These are phyloP conservation scores for Saccharomycopsis capsularis DNA, from an alignment of 805 yeast genomes.

Conservation along the genomic window DNA sequence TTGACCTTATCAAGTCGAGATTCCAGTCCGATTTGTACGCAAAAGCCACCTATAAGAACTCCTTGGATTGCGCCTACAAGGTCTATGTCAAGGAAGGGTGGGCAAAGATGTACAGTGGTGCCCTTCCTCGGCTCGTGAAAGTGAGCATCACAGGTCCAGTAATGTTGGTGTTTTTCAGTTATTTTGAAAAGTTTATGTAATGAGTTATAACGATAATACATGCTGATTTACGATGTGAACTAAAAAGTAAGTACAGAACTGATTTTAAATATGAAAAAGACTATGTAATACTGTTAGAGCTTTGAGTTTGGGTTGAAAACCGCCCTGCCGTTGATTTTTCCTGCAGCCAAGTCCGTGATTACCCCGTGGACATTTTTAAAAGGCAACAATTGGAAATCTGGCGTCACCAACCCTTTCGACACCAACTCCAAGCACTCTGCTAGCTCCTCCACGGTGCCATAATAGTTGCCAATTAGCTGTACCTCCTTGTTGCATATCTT, in stretches of 20 bases:
- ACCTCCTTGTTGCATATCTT: slow-evolving; percentile 37
- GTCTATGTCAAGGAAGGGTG: slow-evolving; percentile 42
- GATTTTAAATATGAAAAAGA: not conserved
- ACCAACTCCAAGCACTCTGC: slow-evolving; percentile 38
- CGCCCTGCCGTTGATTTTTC: slow-evolving; percentile 37
- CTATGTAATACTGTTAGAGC: not conserved
- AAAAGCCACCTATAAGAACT: slow-evolving; percentile 54
- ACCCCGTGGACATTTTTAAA: slow-evolving; percentile 34
- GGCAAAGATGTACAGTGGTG: slow-evolving; percentile 47
- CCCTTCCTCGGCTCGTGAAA: slow-evolving; percentile 62
- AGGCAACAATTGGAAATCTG: slow-evolving; percentile 28
- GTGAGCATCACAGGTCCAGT: slow-evolving; percentile 54
- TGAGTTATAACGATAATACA: not conserved
- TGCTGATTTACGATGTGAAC: not conserved
- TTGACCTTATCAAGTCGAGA: slow-evolving; percentile 81
- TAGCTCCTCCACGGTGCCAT: slow-evolving; percentile 40
- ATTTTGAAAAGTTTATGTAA: slow-evolving; percentile 15
- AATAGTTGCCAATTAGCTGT: slow-evolving; percentile 34
- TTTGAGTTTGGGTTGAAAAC: slow-evolving; percentile 24
- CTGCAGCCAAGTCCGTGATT: slow-evolving; percentile 32
- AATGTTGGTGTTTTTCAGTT: slow-evolving; percentile 20
- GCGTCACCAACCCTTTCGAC: slow-evolving; percentile 33
- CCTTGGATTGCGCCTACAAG: slow-evolving; percentile 48
- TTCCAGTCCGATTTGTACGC: slow-evolving; percentile 49
- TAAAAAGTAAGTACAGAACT: not conserved